Evolutionary conservation across 2,329 filamentous ascomycete species (phyloP), one percentile per base, ranked within the genome.

Genomic region (Thelonectria rubi): DNA sequence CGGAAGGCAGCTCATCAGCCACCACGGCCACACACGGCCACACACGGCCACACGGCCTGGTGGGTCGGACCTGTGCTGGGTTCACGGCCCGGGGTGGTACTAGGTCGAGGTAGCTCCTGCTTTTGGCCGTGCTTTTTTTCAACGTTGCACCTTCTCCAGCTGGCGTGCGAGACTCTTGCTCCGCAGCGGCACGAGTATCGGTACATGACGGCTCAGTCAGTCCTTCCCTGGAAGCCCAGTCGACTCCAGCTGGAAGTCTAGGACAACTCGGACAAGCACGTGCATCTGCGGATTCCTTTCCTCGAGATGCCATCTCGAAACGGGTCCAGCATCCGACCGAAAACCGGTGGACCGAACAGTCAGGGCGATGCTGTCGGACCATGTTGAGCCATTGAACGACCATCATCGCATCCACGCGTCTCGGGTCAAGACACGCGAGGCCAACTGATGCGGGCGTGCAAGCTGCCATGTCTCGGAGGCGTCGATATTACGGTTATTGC

Each of bases 271-370:
- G 15, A 4, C 12, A 5, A 32, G 56, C 45, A 68, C 66, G 60
- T 71, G 68, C 68, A 60, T 55, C 24, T 55, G 45, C 48, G 46
- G 62, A 57, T 64, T 37, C 55, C 53, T 39, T 34, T 53, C 56
- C 53, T 59, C 58, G 34, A 39, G 24, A 24, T 32, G 20, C 34
- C 43, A 47, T 39, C 20, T 42, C 47, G 39, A 57, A 37, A 26
- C 55, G 51, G 60, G 52, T 40, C 58, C 12, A 37, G 45, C 24
- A 20, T 39, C n/a, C 47, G 7, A 54, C 64, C 65, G 65, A 66
- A 64, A 60, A 69, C 68, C 66, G 63, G 65, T 66, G 63, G 66
- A 66, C 20, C 59, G 49, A 24, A 39, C 26, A 30, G 53, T 52
- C 55, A 34, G 55, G 37, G 52, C n/a, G 47, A 32, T 50, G 39